Evolutionary conservation across 2,329 filamentous ascomycete species (phyloP).

Genomic region (Diplocarpon rosae): DNA sequence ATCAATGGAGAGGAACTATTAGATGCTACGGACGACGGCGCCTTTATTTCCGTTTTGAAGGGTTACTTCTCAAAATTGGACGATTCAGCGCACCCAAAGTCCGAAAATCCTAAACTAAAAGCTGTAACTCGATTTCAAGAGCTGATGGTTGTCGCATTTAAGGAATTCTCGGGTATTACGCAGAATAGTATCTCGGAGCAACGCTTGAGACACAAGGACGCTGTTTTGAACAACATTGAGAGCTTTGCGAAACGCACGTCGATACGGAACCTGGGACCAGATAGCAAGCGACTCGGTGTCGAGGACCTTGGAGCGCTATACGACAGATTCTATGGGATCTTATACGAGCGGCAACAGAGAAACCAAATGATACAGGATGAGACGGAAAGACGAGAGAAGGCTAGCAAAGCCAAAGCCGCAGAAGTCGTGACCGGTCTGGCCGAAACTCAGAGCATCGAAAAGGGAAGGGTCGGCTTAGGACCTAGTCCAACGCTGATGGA

Average conservation of each 20-base stretch:
- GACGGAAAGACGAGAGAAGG: slow-evolving; percentile 52
- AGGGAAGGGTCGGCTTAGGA: slow-evolving; percentile 77
- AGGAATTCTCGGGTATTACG: slow-evolving; percentile 92
- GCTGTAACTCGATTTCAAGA: slow-evolving; percentile 95
- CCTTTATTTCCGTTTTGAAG: slow-evolving; percentile 93
- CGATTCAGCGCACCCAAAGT: slow-evolving; percentile 90
- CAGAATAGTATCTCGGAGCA: slow-evolving; percentile 85
- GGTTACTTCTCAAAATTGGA: slow-evolving; percentile 87
- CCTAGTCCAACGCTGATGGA: slow-evolving; percentile 92
- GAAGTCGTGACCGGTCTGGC: slow-evolving; percentile 32
- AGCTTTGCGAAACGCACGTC: slow-evolving; percentile 95
- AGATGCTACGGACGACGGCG: slow-evolving; percentile 86
- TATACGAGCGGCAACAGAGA: slow-evolving; percentile 86
- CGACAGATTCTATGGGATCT: slow-evolving; percentile 81
- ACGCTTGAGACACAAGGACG: slow-evolving; percentile 84
- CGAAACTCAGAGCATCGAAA: slow-evolving; percentile 52
- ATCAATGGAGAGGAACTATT: slow-evolving; percentile 95
- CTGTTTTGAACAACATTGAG: slow-evolving; percentile 90
- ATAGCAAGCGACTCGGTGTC: slow-evolving; percentile 79
- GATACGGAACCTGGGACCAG: slow-evolving; percentile 87
- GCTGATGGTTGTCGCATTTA: slow-evolving; percentile 98
- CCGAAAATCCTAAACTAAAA: slow-evolving; percentile 86
- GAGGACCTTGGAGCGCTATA: slow-evolving; percentile 87
- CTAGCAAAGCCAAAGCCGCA: slow-evolving; percentile 42
- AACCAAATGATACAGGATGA: slow-evolving; percentile 69